Percentiles rank a stretch among this genome's conserved stretches.
These are phyloP conservation scores for Dionaea muscipula DNA, from an alignment of 179 eudicot genomes.

Conservation along the genomic window DNA sequence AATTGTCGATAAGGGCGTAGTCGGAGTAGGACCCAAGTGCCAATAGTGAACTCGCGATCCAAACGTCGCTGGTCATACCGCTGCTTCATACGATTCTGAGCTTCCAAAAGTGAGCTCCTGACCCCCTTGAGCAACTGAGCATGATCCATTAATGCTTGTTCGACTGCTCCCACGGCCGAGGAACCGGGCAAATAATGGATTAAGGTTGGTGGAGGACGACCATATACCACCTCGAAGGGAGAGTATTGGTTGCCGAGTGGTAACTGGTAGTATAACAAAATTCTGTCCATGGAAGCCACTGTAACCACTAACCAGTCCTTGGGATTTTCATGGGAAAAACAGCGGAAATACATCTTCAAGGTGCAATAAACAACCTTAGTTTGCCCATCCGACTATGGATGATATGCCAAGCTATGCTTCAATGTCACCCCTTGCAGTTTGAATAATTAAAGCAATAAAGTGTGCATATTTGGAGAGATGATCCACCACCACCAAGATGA, in stretches of 20 bases:
- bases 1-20: no score
- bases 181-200: neutral
- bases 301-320: neutral
- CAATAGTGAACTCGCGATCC: neutral
- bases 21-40: no score
- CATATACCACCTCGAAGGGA: neutral
- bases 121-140: neutral
- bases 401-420: neutral
- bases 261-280: neutral
- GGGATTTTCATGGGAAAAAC: neutral
- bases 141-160: neutral
- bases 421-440: neutral
- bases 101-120: no score
- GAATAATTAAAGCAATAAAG: neutral
- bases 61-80: neutral
- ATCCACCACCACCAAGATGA: constrained; percentile 1
- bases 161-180: neutral
- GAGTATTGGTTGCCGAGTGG: neutral
- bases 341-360: neutral
- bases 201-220: neutral
- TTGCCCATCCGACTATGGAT: no score
- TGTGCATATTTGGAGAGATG: constrained; percentile 1
- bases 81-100: neutral
- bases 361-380: no score
- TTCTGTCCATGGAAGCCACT: neutral